phyloP scores from a whole-genome alignment of 352 stramenopile genomes.

The Phytopythium delawarense region DNA sequence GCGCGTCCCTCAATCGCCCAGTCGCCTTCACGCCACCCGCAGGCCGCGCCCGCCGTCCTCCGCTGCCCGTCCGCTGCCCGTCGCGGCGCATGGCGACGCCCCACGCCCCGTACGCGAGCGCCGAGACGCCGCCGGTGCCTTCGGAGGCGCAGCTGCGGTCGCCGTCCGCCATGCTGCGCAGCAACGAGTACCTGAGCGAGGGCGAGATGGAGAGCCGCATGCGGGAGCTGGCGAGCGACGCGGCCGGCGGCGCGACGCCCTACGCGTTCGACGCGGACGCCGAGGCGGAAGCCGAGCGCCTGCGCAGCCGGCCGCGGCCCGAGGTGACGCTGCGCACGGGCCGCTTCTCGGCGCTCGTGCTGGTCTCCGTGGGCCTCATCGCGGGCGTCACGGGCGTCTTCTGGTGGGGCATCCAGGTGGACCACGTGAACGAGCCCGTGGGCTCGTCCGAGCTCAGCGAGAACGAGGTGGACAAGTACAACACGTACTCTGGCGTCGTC shows the following conservation, averaged over 20 bases:
- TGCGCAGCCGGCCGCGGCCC: conserved; percentile 9
- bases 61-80: not conserved
- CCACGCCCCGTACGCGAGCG: not conserved
- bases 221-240: conserved; percentile 1
- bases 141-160: not conserved
- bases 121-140: not conserved
- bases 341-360: conserved; percentile 27
- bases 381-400: conserved; percentile 28
- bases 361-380: conserved; percentile 18
- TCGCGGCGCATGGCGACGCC: not conserved
- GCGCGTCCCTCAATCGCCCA: no score
- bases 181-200: conserved; percentile 18
- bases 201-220: conserved; percentile 19
- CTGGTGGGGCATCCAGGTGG: conserved; percentile 24
- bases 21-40: no score
- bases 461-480: conserved; percentile 31
- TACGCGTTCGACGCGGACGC: not conserved
- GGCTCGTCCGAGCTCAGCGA: conserved; percentile 27
- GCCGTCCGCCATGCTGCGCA: conserved; percentile 2
- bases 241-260: not conserved
- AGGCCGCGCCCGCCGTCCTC: no score
- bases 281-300: no score
- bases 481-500: conserved; percentile 37
- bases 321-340: conserved; percentile 19
- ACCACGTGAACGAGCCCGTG: conserved; percentile 35